phyloP scores from a whole-genome alignment of 2,329 filamentous ascomycete species.

The Bisporella sp. region DNA sequence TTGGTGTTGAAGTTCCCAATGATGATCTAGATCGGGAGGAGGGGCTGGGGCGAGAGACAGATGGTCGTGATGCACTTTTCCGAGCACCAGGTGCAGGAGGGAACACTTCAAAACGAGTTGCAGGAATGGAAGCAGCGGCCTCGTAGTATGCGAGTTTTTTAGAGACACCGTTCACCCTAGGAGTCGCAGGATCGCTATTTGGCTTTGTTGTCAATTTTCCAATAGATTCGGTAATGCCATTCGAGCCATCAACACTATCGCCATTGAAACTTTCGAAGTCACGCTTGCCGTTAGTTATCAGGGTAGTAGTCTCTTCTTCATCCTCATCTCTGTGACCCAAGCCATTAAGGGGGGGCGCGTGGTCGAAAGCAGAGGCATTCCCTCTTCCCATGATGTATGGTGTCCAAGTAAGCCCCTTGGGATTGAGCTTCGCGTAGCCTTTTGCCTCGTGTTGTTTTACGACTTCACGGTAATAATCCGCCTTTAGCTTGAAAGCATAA shows the following conservation, averaged over 20 bases:
- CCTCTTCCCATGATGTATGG: constrained; percentile 93
- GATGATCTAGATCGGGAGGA: constrained; percentile 12
- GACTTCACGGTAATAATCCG: constrained; percentile 79
- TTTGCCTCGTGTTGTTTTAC: constrained; percentile 86
- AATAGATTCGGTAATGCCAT: constrained; percentile 19
- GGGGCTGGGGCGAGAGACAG: constrained; percentile 14
- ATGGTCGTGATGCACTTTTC: constrained; percentile 32
- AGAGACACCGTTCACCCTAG: constrained; percentile 17
- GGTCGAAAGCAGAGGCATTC: constrained; percentile 75
- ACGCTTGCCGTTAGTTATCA: constrained; percentile 15
- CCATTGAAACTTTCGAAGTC: constrained; percentile 19
- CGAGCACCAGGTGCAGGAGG: constrained; percentile 52
- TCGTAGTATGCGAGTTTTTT: constrained; percentile 22
- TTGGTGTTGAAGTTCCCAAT: constrained; percentile 1
- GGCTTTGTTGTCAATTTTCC: constrained; percentile 22
- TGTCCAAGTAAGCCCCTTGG: constrained; percentile 81
- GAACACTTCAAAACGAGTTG: constrained; percentile 70
- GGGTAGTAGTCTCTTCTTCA: constrained; percentile 24
- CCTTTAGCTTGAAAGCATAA: constrained; percentile 84
- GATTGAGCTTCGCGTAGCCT: constrained; percentile 77
- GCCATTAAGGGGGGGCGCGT: constrained; percentile 73
- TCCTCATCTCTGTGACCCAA: constrained; percentile 82
- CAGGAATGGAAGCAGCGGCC: constrained; percentile 45
- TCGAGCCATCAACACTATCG: constrained; percentile 16
- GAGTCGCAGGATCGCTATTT: constrained; percentile 9